phyloP scores from a whole-genome alignment of 305 asterid species.

The Solanum aculeatissimum region DNA sequence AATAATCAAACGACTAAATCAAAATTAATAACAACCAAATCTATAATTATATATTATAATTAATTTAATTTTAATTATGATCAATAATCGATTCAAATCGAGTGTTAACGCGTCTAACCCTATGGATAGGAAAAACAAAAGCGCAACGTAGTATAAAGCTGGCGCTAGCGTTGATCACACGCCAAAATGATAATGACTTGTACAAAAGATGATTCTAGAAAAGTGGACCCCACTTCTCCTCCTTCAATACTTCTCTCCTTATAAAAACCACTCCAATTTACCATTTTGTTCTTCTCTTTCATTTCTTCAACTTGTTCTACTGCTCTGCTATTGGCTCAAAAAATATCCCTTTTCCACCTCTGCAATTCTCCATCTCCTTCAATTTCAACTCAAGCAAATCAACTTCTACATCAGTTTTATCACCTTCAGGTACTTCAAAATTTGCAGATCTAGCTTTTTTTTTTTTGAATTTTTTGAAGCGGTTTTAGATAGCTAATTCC shows the following conservation, averaged over 20 bases:
- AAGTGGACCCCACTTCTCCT: neutral
- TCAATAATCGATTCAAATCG: no score
- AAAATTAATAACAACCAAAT: no score
- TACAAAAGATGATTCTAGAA: neutral
- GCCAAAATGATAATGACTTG: neutral
- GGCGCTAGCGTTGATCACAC: neutral
- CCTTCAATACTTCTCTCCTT: neutral
- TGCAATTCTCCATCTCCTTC: neutral
- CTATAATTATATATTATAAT: no score
- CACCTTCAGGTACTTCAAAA: neutral
- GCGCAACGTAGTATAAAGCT: neutral
- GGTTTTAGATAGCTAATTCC: neutral
- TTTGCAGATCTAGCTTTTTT: neutral
- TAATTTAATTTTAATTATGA: no score
- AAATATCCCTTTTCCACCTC: neutral
- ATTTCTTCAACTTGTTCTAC: neutral
- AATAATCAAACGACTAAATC: no score
- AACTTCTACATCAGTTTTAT: neutral
- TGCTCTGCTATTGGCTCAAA: neutral
- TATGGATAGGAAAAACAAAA: neutral
- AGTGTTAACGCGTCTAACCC: neutral
- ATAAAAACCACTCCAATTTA: neutral
- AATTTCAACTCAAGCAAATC: neutral
- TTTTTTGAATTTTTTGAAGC: neutral
- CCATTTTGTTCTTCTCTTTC: neutral